Evolutionary conservation across 148 eudicot genomes (phyloP).

Genomic region (Simmondsia chinensis): DNA sequence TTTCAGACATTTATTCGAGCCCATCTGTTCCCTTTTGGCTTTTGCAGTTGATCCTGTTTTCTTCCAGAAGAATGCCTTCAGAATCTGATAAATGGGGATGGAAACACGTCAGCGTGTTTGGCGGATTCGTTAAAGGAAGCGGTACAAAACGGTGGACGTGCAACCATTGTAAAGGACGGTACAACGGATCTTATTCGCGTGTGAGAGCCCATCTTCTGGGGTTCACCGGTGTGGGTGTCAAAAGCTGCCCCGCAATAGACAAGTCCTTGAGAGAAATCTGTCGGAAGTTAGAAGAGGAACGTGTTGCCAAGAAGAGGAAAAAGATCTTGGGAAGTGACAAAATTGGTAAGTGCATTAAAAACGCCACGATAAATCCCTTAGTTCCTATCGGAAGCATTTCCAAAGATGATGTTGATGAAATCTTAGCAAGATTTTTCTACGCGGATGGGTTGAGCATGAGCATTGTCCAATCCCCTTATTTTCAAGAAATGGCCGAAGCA

Average conservation of each 20-base stretch:
- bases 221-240: slow-evolving; percentile 39
- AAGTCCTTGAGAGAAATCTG: slow-evolving; percentile 35
- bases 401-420: slow-evolving; percentile 37
- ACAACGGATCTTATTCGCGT: slow-evolving; percentile 44
- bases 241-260: slow-evolving; percentile 45
- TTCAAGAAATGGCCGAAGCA: slow-evolving; percentile 30
- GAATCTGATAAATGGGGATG: slow-evolving; percentile 55
- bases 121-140: slow-evolving; percentile 44
- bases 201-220: slow-evolving; percentile 50
- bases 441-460: slow-evolving; percentile 33
- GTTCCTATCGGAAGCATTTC: slow-evolving; percentile 15
- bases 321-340: slow-evolving; percentile 19
- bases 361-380: slow-evolving; percentile 13
- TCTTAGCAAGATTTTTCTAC: slow-evolving; percentile 33
- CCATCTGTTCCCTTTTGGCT: background rate
- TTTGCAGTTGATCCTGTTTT: background rate
- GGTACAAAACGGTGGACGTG: slow-evolving; percentile 52
- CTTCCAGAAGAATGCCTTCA: slow-evolving; percentile 22
- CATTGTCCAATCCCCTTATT: slow-evolving; percentile 26
- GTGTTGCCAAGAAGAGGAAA: slow-evolving; percentile 30
- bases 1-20: background rate
- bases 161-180: slow-evolving; percentile 34
- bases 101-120: slow-evolving; percentile 39
- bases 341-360: slow-evolving; percentile 22
- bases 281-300: slow-evolving; percentile 30